These are phyloP conservation scores for Articulospora tetracladia DNA, from an alignment of 495 filamentous ascomycete genomes.

Conservation along the genomic window DNA sequence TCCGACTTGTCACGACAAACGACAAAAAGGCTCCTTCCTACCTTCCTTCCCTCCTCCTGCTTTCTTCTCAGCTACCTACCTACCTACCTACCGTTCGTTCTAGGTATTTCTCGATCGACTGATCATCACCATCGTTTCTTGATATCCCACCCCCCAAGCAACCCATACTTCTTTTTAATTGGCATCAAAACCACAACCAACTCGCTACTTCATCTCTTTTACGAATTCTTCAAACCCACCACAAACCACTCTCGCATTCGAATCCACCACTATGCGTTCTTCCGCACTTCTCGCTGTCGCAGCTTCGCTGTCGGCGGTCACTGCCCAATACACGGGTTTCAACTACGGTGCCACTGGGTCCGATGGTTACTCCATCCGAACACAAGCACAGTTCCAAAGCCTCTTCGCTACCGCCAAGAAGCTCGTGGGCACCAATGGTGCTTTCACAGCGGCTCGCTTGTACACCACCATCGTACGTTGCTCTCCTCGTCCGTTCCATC, in stretches of 20 bases:
- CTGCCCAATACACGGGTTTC: constrained; percentile 62
- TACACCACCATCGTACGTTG: constrained; percentile 44
- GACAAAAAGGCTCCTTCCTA: no score
- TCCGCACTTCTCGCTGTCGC: constrained; percentile 23
- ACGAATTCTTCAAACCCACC: no score
- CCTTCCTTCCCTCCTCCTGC: no score
- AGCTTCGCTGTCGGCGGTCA: constrained; percentile 18
- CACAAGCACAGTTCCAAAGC: constrained; percentile 61
- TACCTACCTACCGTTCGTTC: background rate
- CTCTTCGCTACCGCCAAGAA: constrained; percentile 68
- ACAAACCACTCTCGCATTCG: no score
- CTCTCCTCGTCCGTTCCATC: background rate
- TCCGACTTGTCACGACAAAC: no score
- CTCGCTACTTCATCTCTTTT: background rate
- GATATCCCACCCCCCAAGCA: background rate
- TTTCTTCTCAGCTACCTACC: no score
- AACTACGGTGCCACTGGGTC: constrained; percentile 69
- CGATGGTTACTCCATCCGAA: constrained; percentile 54
- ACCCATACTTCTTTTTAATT: background rate
- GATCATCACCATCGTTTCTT: background rate
- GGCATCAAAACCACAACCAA: background rate
- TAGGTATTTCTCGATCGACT: background rate
- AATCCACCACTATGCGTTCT: constrained; percentile 23
- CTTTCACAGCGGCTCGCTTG: constrained; percentile 64
- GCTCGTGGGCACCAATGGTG: constrained; percentile 61